Evolutionary conservation across 176 grass and related monocot species (phyloP), one percentile per base, ranked within the genome.

Genomic region (Eleusine coracana): DNA sequence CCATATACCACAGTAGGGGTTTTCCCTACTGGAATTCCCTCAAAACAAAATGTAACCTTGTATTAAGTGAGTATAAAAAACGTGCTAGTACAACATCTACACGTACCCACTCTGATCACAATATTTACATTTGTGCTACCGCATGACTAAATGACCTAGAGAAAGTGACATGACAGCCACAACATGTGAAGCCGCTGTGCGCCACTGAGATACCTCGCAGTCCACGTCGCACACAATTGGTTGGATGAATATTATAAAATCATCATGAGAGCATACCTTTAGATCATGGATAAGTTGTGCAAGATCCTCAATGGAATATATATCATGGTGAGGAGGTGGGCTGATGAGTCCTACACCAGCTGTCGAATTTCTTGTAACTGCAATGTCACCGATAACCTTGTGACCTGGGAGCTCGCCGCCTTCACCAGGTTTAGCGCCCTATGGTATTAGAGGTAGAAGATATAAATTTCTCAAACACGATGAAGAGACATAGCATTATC

Each of bases 291-390:
- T 93, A 39, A 93, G 88, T 65, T 93, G 88, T 25, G 88, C 85
- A 3, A 93, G 91, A 77, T 93, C 91, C 70, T 93, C 91, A 40
- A 93, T 93, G 5, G 91, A 93, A 44, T 93, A 93, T 74, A 93
- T 93, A 63, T 93, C 91, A n/a, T 93, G 91, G 79, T 93, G 91
- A 18, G 91, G 91, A 71, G 91, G 91, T 71, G 88, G 91, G 71
- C 88, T 90, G 37, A 93, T 93, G n/a, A 93, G 91, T 5, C 91
- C 91, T 58, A 93, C 91, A 50, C 91, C 91, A 55, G 91, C 79
- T 72, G 88, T 93, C 29, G 91, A 93, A 83, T 90, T 59, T 59
- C 91, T 74, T 59, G 91, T 93, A 54, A 88, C 75, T 44, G 88
- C 88, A 79, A 93, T 88, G 61, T 90, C 85, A 59, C 85, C 82